These are phyloP conservation scores for Raffaelea albimanens DNA, from an alignment of 2,329 filamentous ascomycete species.

Conservation along the genomic window DNA sequence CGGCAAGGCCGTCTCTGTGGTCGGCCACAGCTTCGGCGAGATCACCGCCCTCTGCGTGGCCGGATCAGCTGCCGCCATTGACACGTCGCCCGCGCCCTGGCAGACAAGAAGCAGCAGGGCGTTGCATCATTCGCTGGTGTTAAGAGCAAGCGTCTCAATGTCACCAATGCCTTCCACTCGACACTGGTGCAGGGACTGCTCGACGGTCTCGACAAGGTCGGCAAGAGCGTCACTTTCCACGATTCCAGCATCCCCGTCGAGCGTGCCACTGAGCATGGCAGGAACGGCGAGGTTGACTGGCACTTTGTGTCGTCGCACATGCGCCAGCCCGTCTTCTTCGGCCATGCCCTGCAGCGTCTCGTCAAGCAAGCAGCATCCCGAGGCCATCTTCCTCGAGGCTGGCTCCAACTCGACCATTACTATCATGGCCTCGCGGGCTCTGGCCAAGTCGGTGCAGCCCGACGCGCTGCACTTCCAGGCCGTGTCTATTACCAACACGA, in stretches of 20 bases:
- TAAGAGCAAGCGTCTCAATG: slow-evolving; percentile 28
- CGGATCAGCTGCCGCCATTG: slow-evolving; percentile 23
- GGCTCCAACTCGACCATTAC: slow-evolving; percentile 28
- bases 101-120: neutral
- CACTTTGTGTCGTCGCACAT: slow-evolving; percentile 25
- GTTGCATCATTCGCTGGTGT: slow-evolving; percentile 9
- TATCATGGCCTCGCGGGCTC: slow-evolving; percentile 21
- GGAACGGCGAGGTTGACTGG: neutral
- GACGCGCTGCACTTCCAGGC: slow-evolving; percentile 15
- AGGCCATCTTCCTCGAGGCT: slow-evolving; percentile 29
- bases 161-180: slow-evolving; percentile 39
- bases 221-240: slow-evolving; percentile 20
- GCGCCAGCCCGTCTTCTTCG: slow-evolving; percentile 33
- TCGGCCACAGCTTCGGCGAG: slow-evolving; percentile 34
- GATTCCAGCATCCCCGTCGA: slow-evolving; percentile 23
- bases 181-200: slow-evolving; percentile 26
- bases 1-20: slow-evolving; percentile 13
- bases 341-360: slow-evolving; percentile 29
- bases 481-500: slow-evolving; percentile 15
- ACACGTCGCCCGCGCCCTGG: slow-evolving; percentile 12
- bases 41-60: slow-evolving; percentile 28
- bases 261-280: slow-evolving; percentile 11
- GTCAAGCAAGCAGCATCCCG: slow-evolving; percentile 12
- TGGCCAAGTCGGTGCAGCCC: slow-evolving; percentile 3
- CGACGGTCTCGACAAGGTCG: slow-evolving; percentile 17